Base-by-base conservation (phyloP, 78 protist genomes). In the Creolimax fragrantissima region DNA sequence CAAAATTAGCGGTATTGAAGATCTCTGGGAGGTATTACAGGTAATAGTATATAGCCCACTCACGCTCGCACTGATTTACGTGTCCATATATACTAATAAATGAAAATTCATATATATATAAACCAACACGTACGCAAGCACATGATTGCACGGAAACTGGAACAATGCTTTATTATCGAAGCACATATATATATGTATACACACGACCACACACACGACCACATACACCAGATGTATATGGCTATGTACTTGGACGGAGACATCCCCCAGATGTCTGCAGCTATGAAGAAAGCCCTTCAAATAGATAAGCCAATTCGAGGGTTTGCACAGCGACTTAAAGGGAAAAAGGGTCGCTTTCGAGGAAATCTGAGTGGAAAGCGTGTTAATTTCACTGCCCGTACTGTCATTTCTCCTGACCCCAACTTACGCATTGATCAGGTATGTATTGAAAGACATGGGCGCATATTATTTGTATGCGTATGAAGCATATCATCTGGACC, bases 391-490 rank as follows among this genome's bases (percentile, higher is more conserved):
- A 96, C 98, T 3, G 97, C 98, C 3, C 96, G 99, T 42, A 98
- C 99, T 2, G 99, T 99, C 66, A 99, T 99, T 90, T 96, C 98
- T 4, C 99, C 99, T 2, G 99, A 99, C 92, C 99, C 99, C 17
- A 99, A 99, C 94, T 92, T 99, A 6, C 41, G 66, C 41, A 96
- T 99, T 89, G 95, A 96, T 81, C 98, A 99, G 89, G 99, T 97
- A 0, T 88, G 41, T 44, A 32, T 92, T 36, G 32, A 36, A 5
- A 11, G 83, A 35, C 32, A n/a, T 66, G 32, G 32, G 32, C 32
- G 32, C 32, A n/a, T 66, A n/a, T 66, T 66, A n/a, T 66, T 66
- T 7, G 32, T 6, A 35, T 89, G n/a, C n/a, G n/a, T n/a, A n/a
- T n/a, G n/a, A n/a, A n/a, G n/a, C n/a, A n/a, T n/a, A n/a, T n/a